Evolutionary conservation across 116 monocot species (phyloP).

Genomic region (Phalaenopsis hybrid): DNA sequence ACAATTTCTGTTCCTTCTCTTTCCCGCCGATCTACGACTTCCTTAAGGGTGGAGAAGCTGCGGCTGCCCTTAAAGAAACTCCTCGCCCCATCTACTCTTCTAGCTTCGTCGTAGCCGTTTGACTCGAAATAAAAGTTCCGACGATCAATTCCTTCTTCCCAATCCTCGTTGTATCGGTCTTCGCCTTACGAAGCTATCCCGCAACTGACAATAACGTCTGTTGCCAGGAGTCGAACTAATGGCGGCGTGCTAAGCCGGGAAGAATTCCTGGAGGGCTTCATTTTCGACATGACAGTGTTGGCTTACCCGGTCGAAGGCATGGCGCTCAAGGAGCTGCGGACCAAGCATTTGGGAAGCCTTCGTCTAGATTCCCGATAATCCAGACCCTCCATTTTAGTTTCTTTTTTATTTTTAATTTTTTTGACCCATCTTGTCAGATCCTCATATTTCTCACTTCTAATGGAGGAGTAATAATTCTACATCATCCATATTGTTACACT

Average conservation of each 20-base stretch:
- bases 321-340: slow-evolving; percentile 30
- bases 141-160: neutral
- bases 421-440: neutral
- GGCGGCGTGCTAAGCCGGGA: no score
- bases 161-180: neutral
- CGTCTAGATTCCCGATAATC: slow-evolving; percentile 23
- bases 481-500: neutral
- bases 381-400: neutral
- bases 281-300: slow-evolving; percentile 38
- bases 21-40: no score
- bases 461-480: neutral
- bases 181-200: slow-evolving; percentile 11
- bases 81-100: no score
- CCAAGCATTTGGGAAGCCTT: slow-evolving; percentile 51
- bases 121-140: no score
- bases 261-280: slow-evolving; percentile 13
- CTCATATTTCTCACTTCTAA: neutral
- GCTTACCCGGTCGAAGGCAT: slow-evolving; percentile 53
- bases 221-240: neutral
- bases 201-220: neutral
- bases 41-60: no score
- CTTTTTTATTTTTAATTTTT: no score
- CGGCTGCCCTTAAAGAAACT: no score
- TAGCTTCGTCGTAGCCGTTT: no score
- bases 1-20: no score